Conservation (phyloP, 805 yeast species). For the Kluyveromyces starmeri region DNA sequence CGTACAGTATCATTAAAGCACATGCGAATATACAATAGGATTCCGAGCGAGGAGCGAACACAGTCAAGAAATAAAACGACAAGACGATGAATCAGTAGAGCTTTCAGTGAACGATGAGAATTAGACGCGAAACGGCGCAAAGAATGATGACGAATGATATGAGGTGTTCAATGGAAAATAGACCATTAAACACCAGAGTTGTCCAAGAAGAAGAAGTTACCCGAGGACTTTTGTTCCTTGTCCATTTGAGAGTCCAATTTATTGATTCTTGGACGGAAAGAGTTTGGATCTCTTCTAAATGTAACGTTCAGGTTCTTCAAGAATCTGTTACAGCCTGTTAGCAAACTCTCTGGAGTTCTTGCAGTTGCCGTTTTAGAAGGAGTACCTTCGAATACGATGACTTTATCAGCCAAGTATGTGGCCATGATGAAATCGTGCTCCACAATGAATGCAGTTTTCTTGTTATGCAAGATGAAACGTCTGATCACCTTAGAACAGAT, state of each 20-base stretch:
- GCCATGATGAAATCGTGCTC: slow-evolving; percentile 99
- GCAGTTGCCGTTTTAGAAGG: slow-evolving; percentile 86
- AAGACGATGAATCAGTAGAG: background rate
- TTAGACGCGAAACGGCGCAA: background rate
- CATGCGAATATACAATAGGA: too few species aligned
- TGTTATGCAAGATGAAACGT: slow-evolving; percentile 90
- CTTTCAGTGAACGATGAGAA: background rate
- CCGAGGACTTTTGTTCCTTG: slow-evolving; percentile 86
- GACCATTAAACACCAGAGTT: slow-evolving; percentile 35
- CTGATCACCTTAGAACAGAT: slow-evolving; percentile 97
- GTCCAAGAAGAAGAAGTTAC: slow-evolving; percentile 95
- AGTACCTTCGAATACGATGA: slow-evolving; percentile 93
- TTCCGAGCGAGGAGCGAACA: too few species aligned
- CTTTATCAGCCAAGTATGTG: slow-evolving; percentile 96
- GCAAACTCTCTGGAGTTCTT: slow-evolving; percentile 80
- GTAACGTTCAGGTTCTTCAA: slow-evolving; percentile 95
- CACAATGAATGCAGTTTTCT: slow-evolving; percentile 97
- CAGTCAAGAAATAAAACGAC: background rate
- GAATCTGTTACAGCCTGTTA: slow-evolving; percentile 96
- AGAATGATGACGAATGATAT: background rate
- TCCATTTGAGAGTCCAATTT: slow-evolving; percentile 98
- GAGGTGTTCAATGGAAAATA: background rate
- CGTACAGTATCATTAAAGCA: too few species aligned
- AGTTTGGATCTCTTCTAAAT: slow-evolving; percentile 97
- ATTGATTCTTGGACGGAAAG: slow-evolving; percentile 97